Base-by-base conservation (phyloP, 257 asterid genomes). In the Galeopsis tetrahit region DNA sequence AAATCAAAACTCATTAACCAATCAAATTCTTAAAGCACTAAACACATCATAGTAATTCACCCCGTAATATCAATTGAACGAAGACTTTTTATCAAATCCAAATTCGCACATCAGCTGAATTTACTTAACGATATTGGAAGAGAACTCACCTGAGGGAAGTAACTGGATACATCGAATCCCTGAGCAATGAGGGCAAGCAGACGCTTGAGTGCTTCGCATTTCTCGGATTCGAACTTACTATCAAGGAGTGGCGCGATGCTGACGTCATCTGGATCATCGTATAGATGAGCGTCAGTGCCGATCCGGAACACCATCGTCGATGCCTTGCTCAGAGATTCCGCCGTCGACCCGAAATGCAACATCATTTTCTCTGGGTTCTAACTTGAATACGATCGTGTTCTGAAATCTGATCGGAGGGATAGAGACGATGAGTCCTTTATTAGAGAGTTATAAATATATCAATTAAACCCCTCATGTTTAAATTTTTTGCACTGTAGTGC, bases 181-280 rank as follows among this genome's bases (percentile, higher is more conserved):
- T 94, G 98, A 15, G 97, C 97, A 60, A 94, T 89, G 66, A 91
- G 90, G 52, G 98, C 97, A 73, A 94, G 98, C 17, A 94, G 81
- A 51, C 96, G 93, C 89, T 94, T 91, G 77, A 94, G 96, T 42
- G 96, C 97, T 79, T 89, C 96, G 85, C 96, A 92, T 59, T 84
- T 95, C 86, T 91, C 98, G 33, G 97, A 88, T 76, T 95, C 99
- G 80, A 89, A 92, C 82, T 86, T 95, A 87, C 99, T 92, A 62
- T 90, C 99, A 48, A 90, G 98, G 43, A 92, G 97, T 34, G 97
- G 93, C 40, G 74, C 80, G 65, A 95, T 92, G 83, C 82, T 91
- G 81, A 86, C 98, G 78, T 92, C 99, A 34, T 92, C 99, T 0
- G 99, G 98, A 75, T 95, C 98, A 76, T 95, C 98, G 82, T 95